A percentile compares a stretch with the other conserved stretches of the same genome.
Evolutionary conservation across 2,329 filamentous ascomycete species (phyloP).

Genomic region (Colletotrichum sidae): DNA sequence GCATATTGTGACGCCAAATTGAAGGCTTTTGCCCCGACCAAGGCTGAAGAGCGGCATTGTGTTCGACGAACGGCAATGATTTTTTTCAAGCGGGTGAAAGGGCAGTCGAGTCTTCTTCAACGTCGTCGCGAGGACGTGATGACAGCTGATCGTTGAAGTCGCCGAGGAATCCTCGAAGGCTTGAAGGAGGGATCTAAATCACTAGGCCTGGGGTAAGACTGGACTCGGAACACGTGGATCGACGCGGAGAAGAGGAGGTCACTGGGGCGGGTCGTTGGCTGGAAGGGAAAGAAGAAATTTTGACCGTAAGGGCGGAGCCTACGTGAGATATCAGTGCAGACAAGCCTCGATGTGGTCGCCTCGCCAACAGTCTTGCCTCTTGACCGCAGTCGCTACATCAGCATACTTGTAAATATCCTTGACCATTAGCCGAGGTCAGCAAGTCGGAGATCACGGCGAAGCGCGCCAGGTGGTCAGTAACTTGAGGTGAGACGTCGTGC

Average conservation of each 20-base stretch:
- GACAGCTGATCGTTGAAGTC: neutral
- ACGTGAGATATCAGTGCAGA: too few species aligned
- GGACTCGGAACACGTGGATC: neutral
- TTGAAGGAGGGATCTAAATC: neutral
- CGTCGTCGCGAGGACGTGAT: neutral
- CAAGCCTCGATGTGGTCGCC: too few species aligned
- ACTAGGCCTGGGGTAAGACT: constrained; percentile 5
- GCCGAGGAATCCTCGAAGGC: neutral
- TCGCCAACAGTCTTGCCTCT: too few species aligned
- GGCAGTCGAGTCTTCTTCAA: too few species aligned
- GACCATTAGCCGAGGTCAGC: too few species aligned
- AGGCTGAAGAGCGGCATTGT: constrained; percentile 9
- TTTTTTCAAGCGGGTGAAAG: neutral
- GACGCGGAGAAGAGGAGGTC: constrained; percentile 17
- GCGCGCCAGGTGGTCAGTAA: neutral
- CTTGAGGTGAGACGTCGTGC: neutral
- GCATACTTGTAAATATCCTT: too few species aligned
- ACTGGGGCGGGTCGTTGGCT: too few species aligned
- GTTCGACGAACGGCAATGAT: neutral
- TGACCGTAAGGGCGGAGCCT: too few species aligned
- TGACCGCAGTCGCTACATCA: too few species aligned
- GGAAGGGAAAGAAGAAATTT: too few species aligned
- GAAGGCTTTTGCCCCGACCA: constrained; percentile 20
- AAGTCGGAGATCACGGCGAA: too few species aligned
- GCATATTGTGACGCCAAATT: constrained; percentile 21